These are phyloP conservation scores for Fraxinus latifolia DNA, from an alignment of 305 asterid genomes.

Conservation along the genomic window DNA sequence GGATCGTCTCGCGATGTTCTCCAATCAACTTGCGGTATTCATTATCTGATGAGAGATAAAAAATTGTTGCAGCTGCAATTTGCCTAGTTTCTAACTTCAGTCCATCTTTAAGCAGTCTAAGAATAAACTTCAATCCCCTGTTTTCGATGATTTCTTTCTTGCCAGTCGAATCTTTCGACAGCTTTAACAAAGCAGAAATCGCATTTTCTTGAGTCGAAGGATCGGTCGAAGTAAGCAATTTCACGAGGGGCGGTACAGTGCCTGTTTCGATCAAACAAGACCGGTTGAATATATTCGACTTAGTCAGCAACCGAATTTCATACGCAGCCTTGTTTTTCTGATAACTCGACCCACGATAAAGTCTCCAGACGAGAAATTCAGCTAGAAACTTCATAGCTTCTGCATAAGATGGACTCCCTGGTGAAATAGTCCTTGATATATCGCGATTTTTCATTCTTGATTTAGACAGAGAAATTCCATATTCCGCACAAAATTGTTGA, in stretches of 20 bases:
- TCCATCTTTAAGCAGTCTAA: conserved; percentile 47
- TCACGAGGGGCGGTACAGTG: conserved; percentile 44
- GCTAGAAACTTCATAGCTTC: conserved; percentile 55
- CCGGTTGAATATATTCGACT: conserved; percentile 61
- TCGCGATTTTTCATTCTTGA: conserved; percentile 49
- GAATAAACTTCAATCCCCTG: conserved; percentile 39
- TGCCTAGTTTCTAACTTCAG: conserved; percentile 46
- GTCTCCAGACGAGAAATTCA: conserved; percentile 38
- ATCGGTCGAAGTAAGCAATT: conserved; percentile 37
- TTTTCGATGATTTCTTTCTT: conserved; percentile 51
- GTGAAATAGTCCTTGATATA: conserved; percentile 50
- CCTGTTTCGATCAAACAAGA: conserved; percentile 54
- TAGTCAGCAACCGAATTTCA: conserved; percentile 61
- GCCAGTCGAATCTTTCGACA: conserved; percentile 60
- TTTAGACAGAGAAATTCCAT: conserved; percentile 56
- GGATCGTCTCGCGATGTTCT: conserved; percentile 39
- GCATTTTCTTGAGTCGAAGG: conserved; percentile 55
- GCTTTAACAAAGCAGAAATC: conserved; percentile 58
- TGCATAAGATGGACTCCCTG: conserved; percentile 62
- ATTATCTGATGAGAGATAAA: conserved; percentile 56
- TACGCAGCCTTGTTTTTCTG: conserved; percentile 64
- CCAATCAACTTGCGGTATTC: conserved; percentile 53
- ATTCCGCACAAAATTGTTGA: conserved; percentile 55
- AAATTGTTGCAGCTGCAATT: conserved; percentile 59
- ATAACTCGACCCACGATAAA: conserved; percentile 40